These are phyloP conservation scores for Candida vaughaniae DNA, from an alignment of 805 yeast species.

Conservation along the genomic window DNA sequence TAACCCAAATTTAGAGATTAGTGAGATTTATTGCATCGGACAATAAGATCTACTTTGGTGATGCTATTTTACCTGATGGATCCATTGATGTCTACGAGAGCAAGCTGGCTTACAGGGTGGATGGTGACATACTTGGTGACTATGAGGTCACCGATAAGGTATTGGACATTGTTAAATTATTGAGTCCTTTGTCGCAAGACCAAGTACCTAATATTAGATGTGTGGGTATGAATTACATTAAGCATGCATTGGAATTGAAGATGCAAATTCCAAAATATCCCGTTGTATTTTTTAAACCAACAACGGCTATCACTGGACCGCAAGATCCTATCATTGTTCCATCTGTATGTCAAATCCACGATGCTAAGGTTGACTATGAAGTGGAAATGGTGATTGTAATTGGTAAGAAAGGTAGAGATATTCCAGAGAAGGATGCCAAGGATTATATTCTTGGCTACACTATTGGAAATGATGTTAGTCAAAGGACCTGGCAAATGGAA, in stretches of 20 bases:
- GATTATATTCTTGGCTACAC: slow-evolving; percentile 51
- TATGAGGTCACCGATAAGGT: slow-evolving; percentile 35
- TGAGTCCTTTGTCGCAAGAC: slow-evolving; percentile 14
- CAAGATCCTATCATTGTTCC: slow-evolving; percentile 43
- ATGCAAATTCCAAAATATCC: slow-evolving; percentile 48
- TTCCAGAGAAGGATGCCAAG: slow-evolving; percentile 42
- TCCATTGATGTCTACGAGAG: slow-evolving; percentile 33
- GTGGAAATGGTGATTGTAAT: slow-evolving; percentile 54
- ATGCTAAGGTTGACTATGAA: slow-evolving; percentile 49
- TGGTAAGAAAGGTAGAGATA: slow-evolving; percentile 48
- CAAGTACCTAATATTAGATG: slow-evolving; percentile 35
- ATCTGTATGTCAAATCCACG: slow-evolving; percentile 26
- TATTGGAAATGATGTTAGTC: slow-evolving; percentile 56
- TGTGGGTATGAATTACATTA: slow-evolving; percentile 52
- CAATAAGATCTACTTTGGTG: slow-evolving; percentile 46
- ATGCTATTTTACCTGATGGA: slow-evolving; percentile 41
- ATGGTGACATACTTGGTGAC: slow-evolving; percentile 46
- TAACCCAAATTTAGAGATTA: slow-evolving; percentile 26
- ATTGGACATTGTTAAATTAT: slow-evolving; percentile 13
- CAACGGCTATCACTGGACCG: slow-evolving; percentile 45
- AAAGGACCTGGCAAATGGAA: slow-evolving; percentile 55
- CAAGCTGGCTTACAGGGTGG: slow-evolving; percentile 40
- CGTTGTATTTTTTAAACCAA: slow-evolving; percentile 51
- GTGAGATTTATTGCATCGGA: slow-evolving; percentile 48
- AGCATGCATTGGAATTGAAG: slow-evolving; percentile 40